Conservation (phyloP, 805 yeast genomes). For the Yarrowia phangngaensis region DNA sequence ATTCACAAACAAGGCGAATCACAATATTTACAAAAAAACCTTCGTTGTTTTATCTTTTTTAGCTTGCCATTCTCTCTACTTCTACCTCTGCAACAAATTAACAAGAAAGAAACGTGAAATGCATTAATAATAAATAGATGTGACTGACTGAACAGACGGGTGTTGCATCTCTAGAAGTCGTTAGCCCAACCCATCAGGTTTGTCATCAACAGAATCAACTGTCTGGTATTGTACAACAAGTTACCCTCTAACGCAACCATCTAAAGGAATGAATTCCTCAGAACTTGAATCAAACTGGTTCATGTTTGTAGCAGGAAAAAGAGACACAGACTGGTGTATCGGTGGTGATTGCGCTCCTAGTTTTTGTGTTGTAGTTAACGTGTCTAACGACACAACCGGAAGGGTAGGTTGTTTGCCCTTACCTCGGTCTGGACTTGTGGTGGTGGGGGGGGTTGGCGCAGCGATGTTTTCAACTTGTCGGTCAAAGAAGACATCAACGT, state of each 20-base stretch:
- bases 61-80: too few species aligned
- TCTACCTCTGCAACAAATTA: too few species aligned
- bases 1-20: not conserved
- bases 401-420: slow-evolving; percentile 9
- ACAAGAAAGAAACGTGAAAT: slow-evolving; percentile 19
- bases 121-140: slow-evolving; percentile 23
- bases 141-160: too few species aligned
- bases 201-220: slow-evolving; percentile 10
- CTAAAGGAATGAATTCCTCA: slow-evolving; percentile 13
- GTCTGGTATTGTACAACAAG: not conserved
- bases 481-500: slow-evolving; percentile 22
- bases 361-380: too few species aligned
- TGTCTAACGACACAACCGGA: too few species aligned
- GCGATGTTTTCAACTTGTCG: not conserved
- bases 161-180: not conserved
- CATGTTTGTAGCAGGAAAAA: slow-evolving; percentile 18
- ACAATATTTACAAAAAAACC: too few species aligned
- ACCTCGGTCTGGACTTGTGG: not conserved
- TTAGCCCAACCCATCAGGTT: too few species aligned
- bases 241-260: slow-evolving; percentile 8
- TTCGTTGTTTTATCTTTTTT: too few species aligned
- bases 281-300: slow-evolving; percentile 23
- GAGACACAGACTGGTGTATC: too few species aligned
- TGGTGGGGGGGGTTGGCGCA: not conserved
- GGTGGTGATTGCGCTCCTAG: too few species aligned